A percentile compares a stretch with the other conserved stretches of the same genome.
Evolutionary conservation across 2,329 filamentous ascomycete genomes (phyloP).

Genomic region (Tolypocladium tundrense): DNA sequence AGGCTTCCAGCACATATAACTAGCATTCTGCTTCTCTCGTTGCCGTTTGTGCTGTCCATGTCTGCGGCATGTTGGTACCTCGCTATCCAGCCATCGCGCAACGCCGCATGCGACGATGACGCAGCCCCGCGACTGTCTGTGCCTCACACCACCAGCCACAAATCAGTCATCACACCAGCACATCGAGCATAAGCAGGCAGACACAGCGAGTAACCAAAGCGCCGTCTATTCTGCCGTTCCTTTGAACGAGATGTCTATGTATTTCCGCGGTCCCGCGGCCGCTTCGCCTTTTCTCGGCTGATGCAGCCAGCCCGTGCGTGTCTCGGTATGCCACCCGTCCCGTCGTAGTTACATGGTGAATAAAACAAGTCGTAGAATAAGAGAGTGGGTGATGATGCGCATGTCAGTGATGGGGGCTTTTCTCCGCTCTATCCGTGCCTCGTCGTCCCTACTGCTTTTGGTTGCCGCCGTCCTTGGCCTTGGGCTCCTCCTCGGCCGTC

Average conservation of each 20-base stretch:
- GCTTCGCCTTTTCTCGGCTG: neutral
- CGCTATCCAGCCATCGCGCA: neutral
- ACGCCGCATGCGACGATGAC: slow-evolving; percentile 2
- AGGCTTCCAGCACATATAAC: no score
- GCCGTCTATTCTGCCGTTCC: neutral
- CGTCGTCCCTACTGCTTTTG: neutral
- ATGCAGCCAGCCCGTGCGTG: neutral
- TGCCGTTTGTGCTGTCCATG: neutral
- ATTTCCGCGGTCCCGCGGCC: neutral
- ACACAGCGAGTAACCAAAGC: neutral
- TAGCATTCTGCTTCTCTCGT: neutral
- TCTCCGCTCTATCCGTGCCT: neutral
- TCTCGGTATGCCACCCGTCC: neutral
- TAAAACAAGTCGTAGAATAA: neutral
- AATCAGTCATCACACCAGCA: neutral
- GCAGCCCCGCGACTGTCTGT: neutral
- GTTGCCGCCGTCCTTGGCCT: slow-evolving; percentile 4
- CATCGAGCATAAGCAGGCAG: neutral
- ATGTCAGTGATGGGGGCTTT: neutral
- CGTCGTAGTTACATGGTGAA: neutral
- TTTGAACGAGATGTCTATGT: neutral
- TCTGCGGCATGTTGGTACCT: neutral
- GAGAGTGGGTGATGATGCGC: neutral
- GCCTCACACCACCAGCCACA: no score
- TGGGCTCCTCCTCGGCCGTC: slow-evolving; percentile 16